A percentile compares a stretch with the other conserved stretches of the same genome.
Conservation (phyloP, 1,284 basidiomycete species). For the Coriolopsis trogii region DNA sequence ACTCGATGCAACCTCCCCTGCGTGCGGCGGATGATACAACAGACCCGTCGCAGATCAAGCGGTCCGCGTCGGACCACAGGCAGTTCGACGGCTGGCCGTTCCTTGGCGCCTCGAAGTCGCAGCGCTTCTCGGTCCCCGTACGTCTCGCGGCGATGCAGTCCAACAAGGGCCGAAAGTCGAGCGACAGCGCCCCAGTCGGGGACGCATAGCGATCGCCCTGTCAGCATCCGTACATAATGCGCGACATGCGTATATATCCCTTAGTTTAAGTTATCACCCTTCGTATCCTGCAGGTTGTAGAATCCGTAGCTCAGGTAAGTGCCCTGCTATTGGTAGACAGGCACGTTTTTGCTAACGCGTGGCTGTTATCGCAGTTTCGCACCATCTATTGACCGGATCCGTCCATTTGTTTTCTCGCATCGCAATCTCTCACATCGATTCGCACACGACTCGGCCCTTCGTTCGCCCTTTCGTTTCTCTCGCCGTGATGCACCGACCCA, state of each 20-base stretch:
- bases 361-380: no score
- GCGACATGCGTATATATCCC: neutral
- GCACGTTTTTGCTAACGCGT: no score
- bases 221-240: neutral
- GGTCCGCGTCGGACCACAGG: constrained; percentile 24
- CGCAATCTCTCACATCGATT: no score
- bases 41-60: constrained; percentile 16
- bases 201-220: constrained; percentile 1
- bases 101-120: constrained; percentile 13
- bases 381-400: no score
- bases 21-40: constrained; percentile 20
- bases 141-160: constrained; percentile 19
- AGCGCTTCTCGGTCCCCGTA: constrained; percentile 23
- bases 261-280: constrained; percentile 19
- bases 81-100: constrained; percentile 33
- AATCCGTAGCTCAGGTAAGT: no score
- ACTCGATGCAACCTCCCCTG: constrained; percentile 28
- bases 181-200: constrained; percentile 18
- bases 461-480: no score
- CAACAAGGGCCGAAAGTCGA: constrained; percentile 14
- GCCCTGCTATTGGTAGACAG: no score
- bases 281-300: no score
- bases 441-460: no score
- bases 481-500: neutral
- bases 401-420: no score